phyloP scores from a whole-genome alignment of 306 rosid species.

The Ceratonia siliqua region DNA sequence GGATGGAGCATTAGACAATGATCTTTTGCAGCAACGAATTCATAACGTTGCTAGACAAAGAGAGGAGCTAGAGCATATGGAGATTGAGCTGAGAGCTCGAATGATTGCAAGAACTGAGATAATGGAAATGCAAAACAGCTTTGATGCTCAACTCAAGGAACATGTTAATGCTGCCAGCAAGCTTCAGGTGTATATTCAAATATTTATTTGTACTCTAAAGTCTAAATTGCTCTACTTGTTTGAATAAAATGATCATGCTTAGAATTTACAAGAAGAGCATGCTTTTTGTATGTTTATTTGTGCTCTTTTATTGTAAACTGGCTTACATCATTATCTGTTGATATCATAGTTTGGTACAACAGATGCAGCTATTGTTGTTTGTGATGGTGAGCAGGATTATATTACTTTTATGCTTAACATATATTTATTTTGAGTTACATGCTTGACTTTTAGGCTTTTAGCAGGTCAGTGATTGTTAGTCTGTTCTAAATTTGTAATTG shows the following conservation, averaged over 20 bases:
- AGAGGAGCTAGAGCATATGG: constrained; percentile 73
- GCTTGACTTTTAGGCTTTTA: constrained; percentile 1
- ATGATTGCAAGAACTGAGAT: constrained; percentile 82
- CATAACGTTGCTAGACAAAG: constrained; percentile 73
- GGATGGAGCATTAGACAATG: constrained; percentile 67
- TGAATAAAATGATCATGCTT: background rate
- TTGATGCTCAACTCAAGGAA: constrained; percentile 84
- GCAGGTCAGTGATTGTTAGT: constrained; percentile 9
- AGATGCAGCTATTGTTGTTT: background rate
- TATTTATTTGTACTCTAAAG: background rate
- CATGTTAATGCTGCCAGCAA: constrained; percentile 61
- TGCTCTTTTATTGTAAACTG: background rate
- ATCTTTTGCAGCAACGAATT: constrained; percentile 70
- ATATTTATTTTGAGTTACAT: constrained; percentile 8
- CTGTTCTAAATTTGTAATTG: constrained; percentile 36
- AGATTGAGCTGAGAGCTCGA: constrained; percentile 82
- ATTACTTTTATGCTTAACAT: background rate
- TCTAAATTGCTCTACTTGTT: background rate
- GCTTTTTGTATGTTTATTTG: background rate
- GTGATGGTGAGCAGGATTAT: background rate
- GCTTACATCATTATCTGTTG: constrained; percentile 16
- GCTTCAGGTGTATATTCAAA: constrained; percentile 65
- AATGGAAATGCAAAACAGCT: constrained; percentile 65
- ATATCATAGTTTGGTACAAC: constrained; percentile 1
- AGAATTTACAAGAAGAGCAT: background rate